Evolutionary conservation across 1,284 basidiomycete genomes (phyloP).

Genomic region (Mrakiaceae sp.): DNA sequence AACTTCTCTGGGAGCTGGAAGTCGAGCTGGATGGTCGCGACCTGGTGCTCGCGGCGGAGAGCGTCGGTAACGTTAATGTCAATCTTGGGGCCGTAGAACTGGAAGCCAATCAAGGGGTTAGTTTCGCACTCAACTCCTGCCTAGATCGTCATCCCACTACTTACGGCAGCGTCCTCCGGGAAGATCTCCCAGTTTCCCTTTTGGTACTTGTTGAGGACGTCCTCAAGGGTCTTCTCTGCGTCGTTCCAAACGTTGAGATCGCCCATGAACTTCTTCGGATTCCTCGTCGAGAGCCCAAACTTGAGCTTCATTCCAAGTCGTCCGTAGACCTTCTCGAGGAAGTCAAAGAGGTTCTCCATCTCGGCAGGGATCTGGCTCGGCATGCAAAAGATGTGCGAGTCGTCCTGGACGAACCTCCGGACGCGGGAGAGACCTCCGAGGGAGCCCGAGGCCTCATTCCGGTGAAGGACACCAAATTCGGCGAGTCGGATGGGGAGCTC

Average conservation of each 20-base stretch:
- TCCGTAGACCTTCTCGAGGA: slow-evolving; percentile 88
- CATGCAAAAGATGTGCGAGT: slow-evolving; percentile 87
- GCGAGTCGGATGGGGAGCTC: slow-evolving; percentile 96
- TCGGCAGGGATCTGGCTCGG: slow-evolving; percentile 85
- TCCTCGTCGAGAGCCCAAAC: slow-evolving; percentile 85
- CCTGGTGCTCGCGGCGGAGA: slow-evolving; percentile 86
- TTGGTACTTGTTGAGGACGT: slow-evolving; percentile 75
- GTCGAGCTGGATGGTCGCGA: slow-evolving; percentile 97
- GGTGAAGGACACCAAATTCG: slow-evolving; percentile 94
- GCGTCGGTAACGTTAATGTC: slow-evolving; percentile 97
- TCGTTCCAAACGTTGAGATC: slow-evolving; percentile 78
- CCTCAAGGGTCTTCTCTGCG: slow-evolving; percentile 73
- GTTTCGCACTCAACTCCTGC: too few relatives aligned
- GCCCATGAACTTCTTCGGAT: slow-evolving; percentile 87
- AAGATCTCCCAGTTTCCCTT: slow-evolving; percentile 89
- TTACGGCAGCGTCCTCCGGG: slow-evolving; percentile 78
- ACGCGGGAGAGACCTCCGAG: slow-evolving; percentile 89
- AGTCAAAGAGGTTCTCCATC: slow-evolving; percentile 79
- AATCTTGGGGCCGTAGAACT: slow-evolving; percentile 90
- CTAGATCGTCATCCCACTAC: background rate
- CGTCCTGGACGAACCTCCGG: slow-evolving; percentile 91
- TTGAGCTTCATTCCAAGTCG: slow-evolving; percentile 97
- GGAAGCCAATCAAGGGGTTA: background rate
- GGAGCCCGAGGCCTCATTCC: slow-evolving; percentile 94
- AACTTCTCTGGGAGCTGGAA: slow-evolving; percentile 99